These are phyloP conservation scores for Alternaria burnsii DNA, from an alignment of 2,329 filamentous ascomycete genomes.

Conservation along the genomic window DNA sequence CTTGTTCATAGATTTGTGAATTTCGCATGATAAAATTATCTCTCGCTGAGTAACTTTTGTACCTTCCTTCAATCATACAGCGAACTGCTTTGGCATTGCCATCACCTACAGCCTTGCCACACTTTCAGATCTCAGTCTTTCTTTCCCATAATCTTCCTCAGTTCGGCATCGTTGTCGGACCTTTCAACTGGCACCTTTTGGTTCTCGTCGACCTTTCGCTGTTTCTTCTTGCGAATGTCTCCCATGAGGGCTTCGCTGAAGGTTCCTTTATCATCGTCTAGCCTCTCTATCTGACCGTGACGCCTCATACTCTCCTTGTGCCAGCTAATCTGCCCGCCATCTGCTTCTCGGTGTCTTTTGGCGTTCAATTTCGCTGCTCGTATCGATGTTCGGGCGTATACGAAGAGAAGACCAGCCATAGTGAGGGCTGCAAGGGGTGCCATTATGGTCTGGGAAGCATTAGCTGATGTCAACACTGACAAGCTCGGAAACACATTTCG, in stretches of 20 bases:
- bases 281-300: slow-evolving; percentile 59
- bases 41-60: neutral
- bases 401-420: slow-evolving; percentile 67
- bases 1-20: neutral
- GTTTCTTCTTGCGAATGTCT: slow-evolving; percentile 45
- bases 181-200: slow-evolving; percentile 40
- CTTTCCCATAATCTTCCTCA: slow-evolving; percentile 51
- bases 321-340: slow-evolving; percentile 64
- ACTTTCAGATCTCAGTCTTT: slow-evolving; percentile 25
- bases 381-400: slow-evolving; percentile 72
- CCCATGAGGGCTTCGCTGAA: slow-evolving; percentile 46
- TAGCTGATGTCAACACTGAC: slow-evolving; percentile 1
- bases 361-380: slow-evolving; percentile 72
- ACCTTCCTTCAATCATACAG: neutral
- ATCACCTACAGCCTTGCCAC: neutral
- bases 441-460: slow-evolving; percentile 58
- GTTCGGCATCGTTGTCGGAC: slow-evolving; percentile 49
- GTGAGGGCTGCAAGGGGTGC: slow-evolving; percentile 70
- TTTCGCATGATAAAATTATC: neutral
- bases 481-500: slow-evolving; percentile 1
- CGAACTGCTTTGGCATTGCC: neutral
- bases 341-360: slow-evolving; percentile 64
- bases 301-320: slow-evolving; percentile 63
- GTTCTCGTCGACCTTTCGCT: slow-evolving; percentile 32
- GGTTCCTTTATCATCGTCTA: slow-evolving; percentile 49